These are phyloP conservation scores for Aspergillus vadensis DNA, from an alignment of 2,329 filamentous ascomycete genomes.

Conservation along the genomic window DNA sequence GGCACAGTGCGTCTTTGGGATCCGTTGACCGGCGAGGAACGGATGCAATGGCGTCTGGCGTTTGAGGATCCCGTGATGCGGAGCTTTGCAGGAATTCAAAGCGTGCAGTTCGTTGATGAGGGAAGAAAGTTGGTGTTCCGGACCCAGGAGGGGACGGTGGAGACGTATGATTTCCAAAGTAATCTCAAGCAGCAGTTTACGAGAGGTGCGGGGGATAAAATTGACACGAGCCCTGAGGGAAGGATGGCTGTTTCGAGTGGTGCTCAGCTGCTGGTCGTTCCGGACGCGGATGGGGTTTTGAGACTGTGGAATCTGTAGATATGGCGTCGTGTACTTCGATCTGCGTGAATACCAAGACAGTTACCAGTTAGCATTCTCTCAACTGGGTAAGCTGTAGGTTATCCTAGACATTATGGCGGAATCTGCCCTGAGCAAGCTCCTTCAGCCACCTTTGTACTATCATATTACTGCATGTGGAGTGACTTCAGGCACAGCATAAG, in stretches of 20 bases:
- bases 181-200: slow-evolving; percentile 16
- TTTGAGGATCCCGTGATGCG: slow-evolving; percentile 1
- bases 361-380: no score
- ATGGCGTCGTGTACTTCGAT: no score
- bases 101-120: slow-evolving; percentile 3
- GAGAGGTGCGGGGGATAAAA: not conserved
- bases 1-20: slow-evolving; percentile 11
- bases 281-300: slow-evolving; percentile 11
- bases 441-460: no score
- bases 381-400: no score
- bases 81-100: not conserved
- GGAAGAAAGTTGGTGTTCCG: slow-evolving; percentile 4
- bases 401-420: no score
- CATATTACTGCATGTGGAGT: no score
- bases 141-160: slow-evolving; percentile 13
- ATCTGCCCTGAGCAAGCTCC: no score
- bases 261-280: slow-evolving; percentile 9
- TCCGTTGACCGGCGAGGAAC: slow-evolving; percentile 12
- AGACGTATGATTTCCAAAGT: slow-evolving; percentile 13
- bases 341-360: no score
- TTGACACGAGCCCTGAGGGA: not conserved
- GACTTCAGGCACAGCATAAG: no score
- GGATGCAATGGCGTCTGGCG: slow-evolving; percentile 7
- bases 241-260: slow-evolving; percentile 9
- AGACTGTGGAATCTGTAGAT: slow-evolving; percentile 12